Evolutionary conservation across 257 asterid genomes (phyloP).

Genomic region (Forsythia suspensa): DNA sequence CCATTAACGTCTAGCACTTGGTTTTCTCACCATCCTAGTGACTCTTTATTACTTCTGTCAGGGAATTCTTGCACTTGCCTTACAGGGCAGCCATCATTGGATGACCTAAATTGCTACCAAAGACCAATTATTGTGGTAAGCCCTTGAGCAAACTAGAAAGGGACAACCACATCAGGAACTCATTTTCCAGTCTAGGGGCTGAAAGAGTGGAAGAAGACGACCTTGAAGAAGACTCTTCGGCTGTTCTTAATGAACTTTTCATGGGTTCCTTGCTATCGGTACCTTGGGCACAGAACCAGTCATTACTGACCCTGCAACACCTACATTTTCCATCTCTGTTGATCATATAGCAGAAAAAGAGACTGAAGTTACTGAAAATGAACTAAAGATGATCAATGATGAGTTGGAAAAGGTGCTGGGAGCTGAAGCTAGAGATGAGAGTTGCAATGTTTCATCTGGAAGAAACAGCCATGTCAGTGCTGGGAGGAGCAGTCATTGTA

Average conservation of each 20-base stretch:
- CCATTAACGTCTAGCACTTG: neutral
- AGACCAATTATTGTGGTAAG: conserved; percentile 33
- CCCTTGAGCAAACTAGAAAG: conserved; percentile 46
- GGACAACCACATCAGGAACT: conserved; percentile 57
- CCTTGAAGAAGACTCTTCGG: conserved; percentile 51
- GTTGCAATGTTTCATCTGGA: conserved; percentile 64
- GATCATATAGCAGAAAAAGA: conserved; percentile 83
- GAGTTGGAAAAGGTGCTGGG: conserved; percentile 92
- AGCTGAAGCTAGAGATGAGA: conserved; percentile 46
- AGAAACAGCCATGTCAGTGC: conserved; percentile 77
- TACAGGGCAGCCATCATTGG: conserved; percentile 61
- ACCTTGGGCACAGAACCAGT: conserved; percentile 44
- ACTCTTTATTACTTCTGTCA: conserved; percentile 10
- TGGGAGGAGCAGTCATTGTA: conserved; percentile 71
- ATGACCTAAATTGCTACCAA: conserved; percentile 44
- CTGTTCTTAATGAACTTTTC: conserved; percentile 32
- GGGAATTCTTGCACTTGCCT: conserved; percentile 38
- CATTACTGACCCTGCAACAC: conserved; percentile 61
- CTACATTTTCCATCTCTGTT: conserved; percentile 69
- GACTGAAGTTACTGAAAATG: conserved; percentile 75
- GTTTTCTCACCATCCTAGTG: conserved; percentile 12
- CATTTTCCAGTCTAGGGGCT: conserved; percentile 62
- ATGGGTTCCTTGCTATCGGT: neutral
- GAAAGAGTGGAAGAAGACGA: conserved; percentile 56
- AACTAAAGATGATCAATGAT: conserved; percentile 75